These are phyloP conservation scores for Meira nashicola DNA, from an alignment of 1,284 basidiomycete genomes.

Conservation along the genomic window DNA sequence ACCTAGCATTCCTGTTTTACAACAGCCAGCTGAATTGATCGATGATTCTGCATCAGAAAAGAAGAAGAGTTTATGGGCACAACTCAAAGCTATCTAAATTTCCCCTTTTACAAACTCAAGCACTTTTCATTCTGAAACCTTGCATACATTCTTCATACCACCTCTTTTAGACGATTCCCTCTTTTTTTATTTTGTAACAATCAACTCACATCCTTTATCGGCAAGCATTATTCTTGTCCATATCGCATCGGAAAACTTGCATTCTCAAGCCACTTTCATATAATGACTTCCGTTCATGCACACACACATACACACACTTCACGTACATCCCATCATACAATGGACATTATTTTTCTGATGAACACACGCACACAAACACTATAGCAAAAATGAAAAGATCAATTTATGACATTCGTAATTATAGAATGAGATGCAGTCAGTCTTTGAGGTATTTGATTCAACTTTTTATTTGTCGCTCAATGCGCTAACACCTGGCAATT, in stretches of 20 bases:
- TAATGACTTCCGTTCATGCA: neutral
- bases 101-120: too few relatives aligned
- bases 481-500: slow-evolving; percentile 37
- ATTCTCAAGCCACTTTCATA: neutral
- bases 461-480: slow-evolving; percentile 28
- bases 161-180: too few relatives aligned
- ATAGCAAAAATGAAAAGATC: neutral
- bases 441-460: neutral
- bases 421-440: neutral
- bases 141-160: too few relatives aligned
- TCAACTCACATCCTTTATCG: neutral
- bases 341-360: too few relatives aligned
- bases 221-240: neutral
- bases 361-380: slow-evolving; percentile 1
- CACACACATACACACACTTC: slow-evolving; percentile 10
- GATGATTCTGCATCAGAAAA: neutral
- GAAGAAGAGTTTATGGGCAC: slow-evolving; percentile 6
- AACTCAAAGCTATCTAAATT: neutral
- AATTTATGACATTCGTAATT: neutral
- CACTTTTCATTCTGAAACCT: too few relatives aligned
- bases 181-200: too few relatives aligned
- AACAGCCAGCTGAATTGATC: neutral
- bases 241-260: neutral
- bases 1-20: neutral
- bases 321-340: slow-evolving; percentile 3